phyloP scores from a whole-genome alignment of 2,329 filamentous ascomycete genomes.

The Arachnopeziza araneosa region DNA sequence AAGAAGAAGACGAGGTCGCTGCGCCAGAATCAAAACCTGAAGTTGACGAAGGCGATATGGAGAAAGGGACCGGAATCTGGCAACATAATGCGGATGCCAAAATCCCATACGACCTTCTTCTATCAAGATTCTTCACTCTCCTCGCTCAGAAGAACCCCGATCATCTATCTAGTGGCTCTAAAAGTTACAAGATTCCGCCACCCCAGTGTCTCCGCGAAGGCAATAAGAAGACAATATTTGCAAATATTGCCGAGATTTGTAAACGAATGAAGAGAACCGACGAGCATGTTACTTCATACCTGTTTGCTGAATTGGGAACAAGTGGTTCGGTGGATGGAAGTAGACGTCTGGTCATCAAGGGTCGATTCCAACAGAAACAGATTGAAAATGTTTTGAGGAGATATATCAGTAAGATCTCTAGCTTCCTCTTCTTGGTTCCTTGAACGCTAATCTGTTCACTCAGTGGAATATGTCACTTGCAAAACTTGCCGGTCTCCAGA shows the following conservation, averaged over 20 bases:
- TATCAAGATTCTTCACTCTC: constrained; percentile 89
- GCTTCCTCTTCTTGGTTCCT: constrained; percentile 16
- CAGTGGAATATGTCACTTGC: constrained; percentile 93
- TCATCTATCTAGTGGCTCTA: constrained; percentile 78
- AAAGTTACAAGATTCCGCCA: constrained; percentile 98
- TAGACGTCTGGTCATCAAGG: constrained; percentile 94
- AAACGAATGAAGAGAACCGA: constrained; percentile 99
- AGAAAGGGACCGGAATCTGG: constrained; percentile 34
- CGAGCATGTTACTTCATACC: constrained; percentile 93
- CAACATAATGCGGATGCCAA: constrained; percentile 34
- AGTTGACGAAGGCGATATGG: constrained; percentile 29
- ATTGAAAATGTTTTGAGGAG: constrained; percentile 94
- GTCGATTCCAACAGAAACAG: constrained; percentile 99
- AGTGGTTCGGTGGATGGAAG: constrained; percentile 91
- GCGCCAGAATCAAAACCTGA: constrained; percentile 9
- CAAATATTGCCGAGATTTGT: constrained; percentile 98
- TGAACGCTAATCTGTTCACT: constrained; percentile 7
- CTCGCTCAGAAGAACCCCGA: constrained; percentile 96
- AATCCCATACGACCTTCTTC: constrained; percentile 80
- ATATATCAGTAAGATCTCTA: constrained; percentile 70
- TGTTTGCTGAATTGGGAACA: constrained; percentile 97
- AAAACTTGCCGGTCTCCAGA: constrained; percentile 95
- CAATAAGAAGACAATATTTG: constrained; percentile 99
- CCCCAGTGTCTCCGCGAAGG: constrained; percentile 99
- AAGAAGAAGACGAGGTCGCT: constrained; percentile 22